These are phyloP conservation scores for Brassica nigra DNA, from an alignment of 345 rosid genomes.

Conservation along the genomic window DNA sequence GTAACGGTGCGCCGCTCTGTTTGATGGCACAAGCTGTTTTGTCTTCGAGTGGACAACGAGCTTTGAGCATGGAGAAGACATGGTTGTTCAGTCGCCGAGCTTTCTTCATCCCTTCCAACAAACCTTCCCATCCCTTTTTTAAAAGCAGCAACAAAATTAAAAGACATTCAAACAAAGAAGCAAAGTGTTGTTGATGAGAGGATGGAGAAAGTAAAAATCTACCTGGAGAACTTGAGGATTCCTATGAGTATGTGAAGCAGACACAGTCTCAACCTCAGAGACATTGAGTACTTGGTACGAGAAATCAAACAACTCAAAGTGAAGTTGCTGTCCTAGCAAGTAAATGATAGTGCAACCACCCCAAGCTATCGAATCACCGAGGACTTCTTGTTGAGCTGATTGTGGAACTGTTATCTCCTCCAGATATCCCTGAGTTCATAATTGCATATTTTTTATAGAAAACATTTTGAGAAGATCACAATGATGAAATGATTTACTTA, in stretches of 20 bases:
- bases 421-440: constrained; percentile 67
- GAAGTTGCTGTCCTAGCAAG: constrained; percentile 97
- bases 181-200: background rate
- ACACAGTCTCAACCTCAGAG: constrained; percentile 87
- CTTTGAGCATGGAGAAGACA: constrained; percentile 96
- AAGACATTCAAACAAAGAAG: background rate
- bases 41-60: constrained; percentile 96
- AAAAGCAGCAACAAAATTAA: background rate
- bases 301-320: constrained; percentile 95
- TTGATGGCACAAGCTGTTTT: constrained; percentile 94
- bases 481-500: constrained; percentile 42
- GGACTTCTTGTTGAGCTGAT: constrained; percentile 57
- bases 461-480: background rate
- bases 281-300: constrained; percentile 95
- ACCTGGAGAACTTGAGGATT: constrained; percentile 71
- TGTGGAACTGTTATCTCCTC: constrained; percentile 64
- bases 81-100: constrained; percentile 94
- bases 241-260: constrained; percentile 55
- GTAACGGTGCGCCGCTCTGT: constrained; percentile 95
- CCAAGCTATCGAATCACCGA: constrained; percentile 96
- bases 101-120: constrained; percentile 96
- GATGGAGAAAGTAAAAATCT: constrained; percentile 13
- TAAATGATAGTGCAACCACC: constrained; percentile 96
- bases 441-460: background rate
- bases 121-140: constrained; percentile 82